phyloP scores from a whole-genome alignment of 176 grass and related monocot species.

The Bolboschoenus planiculmis region DNA sequence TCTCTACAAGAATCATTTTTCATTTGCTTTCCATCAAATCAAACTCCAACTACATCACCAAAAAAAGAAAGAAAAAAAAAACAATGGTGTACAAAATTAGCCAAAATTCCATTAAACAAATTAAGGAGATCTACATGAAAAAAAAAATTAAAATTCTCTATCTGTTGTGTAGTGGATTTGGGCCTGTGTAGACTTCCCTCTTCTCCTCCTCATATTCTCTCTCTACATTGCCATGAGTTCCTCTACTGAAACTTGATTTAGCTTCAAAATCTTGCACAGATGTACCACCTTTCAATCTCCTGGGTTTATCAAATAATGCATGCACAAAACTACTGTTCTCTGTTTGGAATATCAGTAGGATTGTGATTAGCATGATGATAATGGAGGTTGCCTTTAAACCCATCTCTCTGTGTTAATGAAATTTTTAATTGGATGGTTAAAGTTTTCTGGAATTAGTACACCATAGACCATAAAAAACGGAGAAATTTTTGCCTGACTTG shows the following conservation, averaged over 20 bases:
- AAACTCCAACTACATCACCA: background rate
- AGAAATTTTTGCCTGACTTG: background rate
- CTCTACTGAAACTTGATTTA: background rate
- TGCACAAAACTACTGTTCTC: background rate
- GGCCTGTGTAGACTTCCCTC: background rate
- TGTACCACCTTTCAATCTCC: slow-evolving; percentile 3
- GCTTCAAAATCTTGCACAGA: background rate
- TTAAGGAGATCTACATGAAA: background rate
- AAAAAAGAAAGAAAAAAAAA: background rate
- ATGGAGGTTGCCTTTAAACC: slow-evolving; percentile 10
- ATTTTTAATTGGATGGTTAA: background rate
- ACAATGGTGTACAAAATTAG: background rate
- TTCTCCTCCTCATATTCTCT: background rate
- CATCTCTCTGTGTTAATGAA: background rate
- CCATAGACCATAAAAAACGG: background rate
- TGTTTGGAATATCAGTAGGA: slow-evolving; percentile 7
- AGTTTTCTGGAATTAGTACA: background rate
- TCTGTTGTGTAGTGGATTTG: slow-evolving; percentile 17
- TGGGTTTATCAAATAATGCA: background rate
- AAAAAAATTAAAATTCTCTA: background rate
- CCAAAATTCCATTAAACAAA: background rate
- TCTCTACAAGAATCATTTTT: slow-evolving; percentile 18
- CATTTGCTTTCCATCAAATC: background rate
- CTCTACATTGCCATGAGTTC: background rate
- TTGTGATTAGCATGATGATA: slow-evolving; percentile 16